A percentile compares a stretch with the other conserved stretches of the same genome.
These are phyloP conservation scores for Byssochlamys sp. DNA, from an alignment of 2,329 filamentous ascomycete species.

Conservation along the genomic window DNA sequence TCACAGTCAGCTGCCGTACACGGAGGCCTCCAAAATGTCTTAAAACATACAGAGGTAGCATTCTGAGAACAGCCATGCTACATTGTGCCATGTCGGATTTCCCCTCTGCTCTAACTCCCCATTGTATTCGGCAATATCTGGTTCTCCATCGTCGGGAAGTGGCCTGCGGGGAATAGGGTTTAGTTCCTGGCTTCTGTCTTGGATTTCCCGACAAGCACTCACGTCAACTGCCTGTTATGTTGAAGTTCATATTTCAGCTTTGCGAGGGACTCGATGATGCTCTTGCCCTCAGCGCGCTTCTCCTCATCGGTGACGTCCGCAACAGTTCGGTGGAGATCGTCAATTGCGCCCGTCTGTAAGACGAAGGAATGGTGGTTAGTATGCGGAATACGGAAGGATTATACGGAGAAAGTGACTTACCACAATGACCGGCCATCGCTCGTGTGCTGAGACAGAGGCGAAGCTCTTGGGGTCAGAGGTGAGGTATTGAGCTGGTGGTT, in stretches of 20 bases:
- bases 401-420: constrained; percentile 40
- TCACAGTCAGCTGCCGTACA: constrained; percentile 14
- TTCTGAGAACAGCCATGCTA: constrained; percentile 82
- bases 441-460: constrained; percentile 70
- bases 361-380: background rate
- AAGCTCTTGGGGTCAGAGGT: constrained; percentile 81
- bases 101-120: constrained; percentile 67
- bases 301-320: constrained; percentile 43
- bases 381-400: background rate
- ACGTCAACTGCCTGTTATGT: constrained; percentile 74
- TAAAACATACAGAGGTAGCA: constrained; percentile 65
- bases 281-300: constrained; percentile 71
- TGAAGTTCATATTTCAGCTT: constrained; percentile 89
- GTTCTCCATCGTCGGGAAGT: constrained; percentile 63
- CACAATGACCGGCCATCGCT: constrained; percentile 88
- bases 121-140: constrained; percentile 76
- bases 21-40: background rate
- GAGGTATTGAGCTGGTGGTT: constrained; percentile 55
- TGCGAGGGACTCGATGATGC: constrained; percentile 67
- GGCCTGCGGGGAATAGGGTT: constrained; percentile 41
- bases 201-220: constrained; percentile 21
- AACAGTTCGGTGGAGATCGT: constrained; percentile 70
- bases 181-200: background rate
- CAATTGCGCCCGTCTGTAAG: constrained; percentile 73
- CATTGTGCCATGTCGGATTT: constrained; percentile 68